Evolutionary conservation across 495 filamentous ascomycete species (phyloP).

Genomic region (Tuber melanosporum): DNA sequence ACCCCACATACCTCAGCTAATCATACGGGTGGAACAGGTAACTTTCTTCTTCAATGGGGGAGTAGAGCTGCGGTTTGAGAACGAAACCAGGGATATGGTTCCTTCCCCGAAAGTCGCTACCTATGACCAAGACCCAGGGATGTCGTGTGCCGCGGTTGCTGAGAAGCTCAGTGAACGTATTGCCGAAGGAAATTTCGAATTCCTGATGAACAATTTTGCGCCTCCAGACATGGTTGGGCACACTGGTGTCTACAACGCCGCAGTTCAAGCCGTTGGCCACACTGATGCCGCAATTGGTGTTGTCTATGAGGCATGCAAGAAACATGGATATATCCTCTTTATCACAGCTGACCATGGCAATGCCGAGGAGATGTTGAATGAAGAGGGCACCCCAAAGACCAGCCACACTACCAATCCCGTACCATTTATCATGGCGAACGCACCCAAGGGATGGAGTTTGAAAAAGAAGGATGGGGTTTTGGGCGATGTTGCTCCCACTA

Average conservation of each 20-base stretch:
- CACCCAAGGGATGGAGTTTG: constrained; percentile 79
- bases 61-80: constrained; percentile 90
- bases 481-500: constrained; percentile 90
- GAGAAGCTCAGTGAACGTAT: constrained; percentile 81
- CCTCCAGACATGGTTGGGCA: constrained; percentile 99
- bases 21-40: not conserved
- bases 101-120: constrained; percentile 74
- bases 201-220: constrained; percentile 99
- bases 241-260: constrained; percentile 95
- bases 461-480: constrained; percentile 81
- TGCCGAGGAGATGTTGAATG: constrained; percentile 97
- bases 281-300: constrained; percentile 90
- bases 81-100: constrained; percentile 76
- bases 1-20: not conserved
- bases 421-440: constrained; percentile 96
- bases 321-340: constrained; percentile 83
- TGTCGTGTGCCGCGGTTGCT: constrained; percentile 84
- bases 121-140: constrained; percentile 92
- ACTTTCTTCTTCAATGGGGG: constrained; percentile 79
- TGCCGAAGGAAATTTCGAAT: constrained; percentile 72
- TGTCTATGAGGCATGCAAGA: constrained; percentile 87
- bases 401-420: constrained; percentile 97
- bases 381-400: constrained; percentile 91
- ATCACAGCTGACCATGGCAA: constrained; percentile 96
- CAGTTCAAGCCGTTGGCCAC: constrained; percentile 72